Base-by-base conservation (phyloP, 2,329 filamentous ascomycete genomes). In the Aspergillus floridensis region DNA sequence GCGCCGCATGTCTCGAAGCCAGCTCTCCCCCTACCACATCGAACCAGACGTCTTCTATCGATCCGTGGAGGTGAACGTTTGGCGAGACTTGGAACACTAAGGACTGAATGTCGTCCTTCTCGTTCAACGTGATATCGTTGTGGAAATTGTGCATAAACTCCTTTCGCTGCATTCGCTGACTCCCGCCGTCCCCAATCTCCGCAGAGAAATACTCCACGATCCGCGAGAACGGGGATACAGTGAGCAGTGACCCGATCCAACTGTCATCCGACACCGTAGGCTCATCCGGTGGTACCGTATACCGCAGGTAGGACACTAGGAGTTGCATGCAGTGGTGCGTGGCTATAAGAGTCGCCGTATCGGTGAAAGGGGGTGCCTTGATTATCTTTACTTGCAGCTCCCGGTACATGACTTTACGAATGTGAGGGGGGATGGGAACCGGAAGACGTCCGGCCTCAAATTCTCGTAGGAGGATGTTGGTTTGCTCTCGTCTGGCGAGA, bases 91-190 rank as follows among this genome's bases (percentile, higher is more conserved):
- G 71, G 64, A 76, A 77, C n/a, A 78, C 68, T 56, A 70, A 66
- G 16, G 71, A 70, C 44, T 74, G 72, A 66, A 75, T 73, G 48
- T 73, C 72, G 57, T 77, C 74, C 55, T 74, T 76, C 61, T 72
- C 70, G 58, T 75, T 69, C 31, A 62, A 60, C 47, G 65, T 73
- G 63, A 73, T 73, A 58, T 78, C 76, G n/a, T 69, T 65, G 53
- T 77, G 69, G 57, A 78, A 78, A 49, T 77, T 78, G 49, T 70
- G 68, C 76, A 78, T 79, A 59, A 79, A 79, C 32, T 76, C 73
- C 62, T 72, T 78, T 26, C 76, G 72, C 60, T 77, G 74, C 59
- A 70, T 64, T 22, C 76, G 71, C 59, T 76, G 75, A 56, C 70
- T 77, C 29, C 72, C 70, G 4, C 76, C 75, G 38, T 77, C 74